Percentiles rank a stretch among this genome's conserved stretches.
Evolutionary conservation across 768 basidiomycete genomes (phyloP).

Genomic region (Bullera alba): DNA sequence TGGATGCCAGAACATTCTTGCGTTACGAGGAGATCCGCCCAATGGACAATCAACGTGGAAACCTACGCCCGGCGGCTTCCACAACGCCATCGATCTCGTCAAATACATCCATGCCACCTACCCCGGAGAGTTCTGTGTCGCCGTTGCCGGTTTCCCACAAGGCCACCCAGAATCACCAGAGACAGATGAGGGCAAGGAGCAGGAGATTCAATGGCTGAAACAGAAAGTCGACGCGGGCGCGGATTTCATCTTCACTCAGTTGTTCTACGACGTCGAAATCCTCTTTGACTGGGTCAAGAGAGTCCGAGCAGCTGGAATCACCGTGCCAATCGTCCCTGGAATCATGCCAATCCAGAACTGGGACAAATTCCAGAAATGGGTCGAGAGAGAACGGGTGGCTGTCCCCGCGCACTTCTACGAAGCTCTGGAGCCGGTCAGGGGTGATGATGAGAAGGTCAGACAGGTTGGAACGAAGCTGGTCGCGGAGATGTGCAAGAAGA

Average conservation of each 20-base stretch:
- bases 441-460: constrained; percentile 85
- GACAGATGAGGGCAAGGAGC: constrained; percentile 49
- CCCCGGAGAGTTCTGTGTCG: constrained; percentile 91
- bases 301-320: constrained; percentile 76
- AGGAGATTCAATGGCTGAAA: constrained; percentile 79
- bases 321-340: constrained; percentile 84
- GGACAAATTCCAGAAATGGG: constrained; percentile 80
- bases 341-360: constrained; percentile 92
- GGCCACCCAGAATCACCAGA: constrained; percentile 60
- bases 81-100: constrained; percentile 86
- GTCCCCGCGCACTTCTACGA: constrained; percentile 73
- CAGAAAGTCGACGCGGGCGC: constrained; percentile 86
- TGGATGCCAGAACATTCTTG: constrained; percentile 88
- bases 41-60: constrained; percentile 85
- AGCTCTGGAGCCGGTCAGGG: constrained; percentile 75
- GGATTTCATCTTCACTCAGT: constrained; percentile 92
- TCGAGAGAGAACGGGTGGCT: constrained; percentile 46
- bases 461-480: constrained; percentile 90
- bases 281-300: constrained; percentile 85
- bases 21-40: constrained; percentile 87
- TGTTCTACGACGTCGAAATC: constrained; percentile 90
- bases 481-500: constrained; percentile 83
- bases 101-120: constrained; percentile 73
- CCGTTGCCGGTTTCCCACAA: constrained; percentile 88
- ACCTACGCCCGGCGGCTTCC: constrained; percentile 81